These are phyloP conservation scores for Russula ochroleuca DNA, from an alignment of 768 basidiomycete genomes.

Conservation along the genomic window DNA sequence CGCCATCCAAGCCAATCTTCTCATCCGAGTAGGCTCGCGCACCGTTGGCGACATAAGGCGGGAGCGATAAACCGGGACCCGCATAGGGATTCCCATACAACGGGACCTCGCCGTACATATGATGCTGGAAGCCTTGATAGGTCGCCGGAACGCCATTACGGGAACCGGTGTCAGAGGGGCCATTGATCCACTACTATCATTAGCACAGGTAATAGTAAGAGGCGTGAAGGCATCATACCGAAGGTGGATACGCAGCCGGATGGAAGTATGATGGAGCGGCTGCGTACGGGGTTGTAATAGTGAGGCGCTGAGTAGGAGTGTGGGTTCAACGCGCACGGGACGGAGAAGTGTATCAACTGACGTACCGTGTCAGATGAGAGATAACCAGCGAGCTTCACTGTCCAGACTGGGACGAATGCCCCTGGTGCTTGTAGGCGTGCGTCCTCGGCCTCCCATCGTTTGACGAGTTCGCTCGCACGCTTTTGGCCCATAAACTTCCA, in stretches of 20 bases:
- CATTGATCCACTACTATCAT: slow-evolving; percentile 39
- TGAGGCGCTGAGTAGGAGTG: slow-evolving; percentile 36
- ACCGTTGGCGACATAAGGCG: slow-evolving; percentile 30
- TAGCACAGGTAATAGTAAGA: not conserved
- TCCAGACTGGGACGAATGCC: slow-evolving; percentile 39
- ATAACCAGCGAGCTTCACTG: slow-evolving; percentile 40
- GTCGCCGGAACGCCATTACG: not conserved
- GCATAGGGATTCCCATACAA: slow-evolving; percentile 41
- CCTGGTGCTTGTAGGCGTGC: slow-evolving; percentile 30
- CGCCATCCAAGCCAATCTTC: slow-evolving; percentile 31
- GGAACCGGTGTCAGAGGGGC: slow-evolving; percentile 34
- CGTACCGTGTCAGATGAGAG: slow-evolving; percentile 39
- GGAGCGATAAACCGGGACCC: slow-evolving; percentile 13
- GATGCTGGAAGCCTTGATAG: slow-evolving; percentile 28
- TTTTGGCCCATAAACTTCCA: slow-evolving; percentile 46
- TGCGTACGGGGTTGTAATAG: slow-evolving; percentile 38
- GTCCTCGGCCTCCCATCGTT: slow-evolving; percentile 43
- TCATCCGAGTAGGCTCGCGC: slow-evolving; percentile 30
- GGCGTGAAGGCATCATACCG: slow-evolving; percentile 33
- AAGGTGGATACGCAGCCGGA: slow-evolving; percentile 42
- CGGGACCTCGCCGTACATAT: slow-evolving; percentile 41
- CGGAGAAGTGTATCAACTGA: not conserved
- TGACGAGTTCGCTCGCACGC: slow-evolving; percentile 38
- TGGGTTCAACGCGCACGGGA: not conserved
- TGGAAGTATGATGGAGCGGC: slow-evolving; percentile 39